Conservation (phyloP, 2,329 filamentous ascomycete species). For the Phaeoacremonium minimum region DNA sequence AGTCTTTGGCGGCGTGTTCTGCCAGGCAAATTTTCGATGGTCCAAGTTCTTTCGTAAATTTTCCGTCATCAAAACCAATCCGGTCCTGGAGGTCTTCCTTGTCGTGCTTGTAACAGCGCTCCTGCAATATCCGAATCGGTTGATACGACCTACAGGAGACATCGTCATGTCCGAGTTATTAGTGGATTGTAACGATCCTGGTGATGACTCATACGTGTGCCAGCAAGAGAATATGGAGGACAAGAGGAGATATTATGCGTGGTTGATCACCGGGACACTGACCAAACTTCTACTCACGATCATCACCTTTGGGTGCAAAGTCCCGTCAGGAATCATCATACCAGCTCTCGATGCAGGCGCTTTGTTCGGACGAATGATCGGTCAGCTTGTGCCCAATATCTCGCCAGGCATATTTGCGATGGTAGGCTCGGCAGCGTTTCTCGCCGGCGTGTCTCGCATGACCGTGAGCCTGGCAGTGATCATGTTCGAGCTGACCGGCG, state of each 20-base stretch:
- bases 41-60: slow-evolving; percentile 48
- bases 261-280: slow-evolving; percentile 46
- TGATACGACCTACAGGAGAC: slow-evolving; percentile 51
- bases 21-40: slow-evolving; percentile 53
- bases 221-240: slow-evolving; percentile 34
- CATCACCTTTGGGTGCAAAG: slow-evolving; percentile 56
- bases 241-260: slow-evolving; percentile 39
- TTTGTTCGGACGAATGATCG: slow-evolving; percentile 51
- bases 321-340: slow-evolving; percentile 57
- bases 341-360: slow-evolving; percentile 54
- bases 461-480: slow-evolving; percentile 42
- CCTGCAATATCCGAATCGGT: slow-evolving; percentile 51
- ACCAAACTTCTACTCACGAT: slow-evolving; percentile 52
- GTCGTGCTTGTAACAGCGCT: slow-evolving; percentile 49
- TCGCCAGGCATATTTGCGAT: slow-evolving; percentile 58
- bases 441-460: slow-evolving; percentile 48
- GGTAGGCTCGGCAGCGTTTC: slow-evolving; percentile 54
- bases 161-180: slow-evolving; percentile 52
- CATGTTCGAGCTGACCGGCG: slow-evolving; percentile 58
- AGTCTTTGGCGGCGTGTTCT: slow-evolving; percentile 54
- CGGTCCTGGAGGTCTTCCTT: slow-evolving; percentile 50
- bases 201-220: slow-evolving; percentile 41
- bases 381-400: slow-evolving; percentile 29
- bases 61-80: slow-evolving; percentile 46
- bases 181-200: slow-evolving; percentile 42